Percentiles rank a stretch among this genome's conserved stretches.
These are phyloP conservation scores for Eimeria acervulina DNA, from an alignment of 169 alveolate genomes.

Conservation along the genomic window DNA sequence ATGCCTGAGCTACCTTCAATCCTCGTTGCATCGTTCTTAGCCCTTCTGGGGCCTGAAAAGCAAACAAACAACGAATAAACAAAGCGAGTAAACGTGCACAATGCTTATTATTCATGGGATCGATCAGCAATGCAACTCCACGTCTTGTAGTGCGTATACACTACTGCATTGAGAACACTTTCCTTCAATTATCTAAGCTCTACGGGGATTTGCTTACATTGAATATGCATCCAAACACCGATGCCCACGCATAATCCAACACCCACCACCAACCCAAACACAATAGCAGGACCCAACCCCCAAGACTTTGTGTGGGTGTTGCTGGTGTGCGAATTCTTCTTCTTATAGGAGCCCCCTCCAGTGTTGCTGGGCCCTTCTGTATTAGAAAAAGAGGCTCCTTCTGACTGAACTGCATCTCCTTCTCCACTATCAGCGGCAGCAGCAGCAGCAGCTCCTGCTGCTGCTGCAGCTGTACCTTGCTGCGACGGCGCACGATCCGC, in stretches of 20 bases:
- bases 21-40: neutral
- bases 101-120: neutral
- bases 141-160: too few relatives aligned
- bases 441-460: too few relatives aligned
- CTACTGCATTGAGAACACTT: too few relatives aligned
- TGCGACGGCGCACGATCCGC: neutral
- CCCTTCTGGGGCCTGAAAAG: neutral
- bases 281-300: neutral
- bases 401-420: neutral
- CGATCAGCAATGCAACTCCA: too few relatives aligned
- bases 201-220: neutral
- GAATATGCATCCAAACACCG: neutral
- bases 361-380: neutral
- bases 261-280: neutral
- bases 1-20: neutral
- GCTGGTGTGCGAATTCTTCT: neutral
- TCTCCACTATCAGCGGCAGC: too few relatives aligned
- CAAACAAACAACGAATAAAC: neutral
- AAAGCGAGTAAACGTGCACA: too few relatives aligned
- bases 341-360: neutral
- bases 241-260: neutral
- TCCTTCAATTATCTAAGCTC: too few relatives aligned
- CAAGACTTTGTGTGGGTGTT: neutral
- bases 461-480: neutral
- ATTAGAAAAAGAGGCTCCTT: neutral